These are phyloP conservation scores for Lactifluus rugatus DNA, from an alignment of 768 basidiomycete species.

Conservation along the genomic window DNA sequence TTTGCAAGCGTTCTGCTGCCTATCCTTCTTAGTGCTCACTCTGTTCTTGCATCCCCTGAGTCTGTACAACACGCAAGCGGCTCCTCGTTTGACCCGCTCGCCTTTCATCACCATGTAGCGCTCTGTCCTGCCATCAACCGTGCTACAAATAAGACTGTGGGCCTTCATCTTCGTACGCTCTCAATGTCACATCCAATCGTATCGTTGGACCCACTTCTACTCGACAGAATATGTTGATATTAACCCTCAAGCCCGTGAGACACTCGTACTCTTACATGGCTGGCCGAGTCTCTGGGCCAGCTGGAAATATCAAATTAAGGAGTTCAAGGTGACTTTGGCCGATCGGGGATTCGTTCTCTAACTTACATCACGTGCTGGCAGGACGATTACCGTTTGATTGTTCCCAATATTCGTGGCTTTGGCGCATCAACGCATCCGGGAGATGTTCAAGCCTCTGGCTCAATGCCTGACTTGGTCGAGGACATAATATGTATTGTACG, in stretches of 20 bases:
- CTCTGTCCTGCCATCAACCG: conserved; percentile 15
- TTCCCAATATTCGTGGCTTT: conserved; percentile 61
- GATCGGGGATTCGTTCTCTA: neutral
- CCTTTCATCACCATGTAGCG: neutral
- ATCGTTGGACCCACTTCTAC: neutral
- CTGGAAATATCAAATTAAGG: conserved; percentile 63
- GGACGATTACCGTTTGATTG: conserved; percentile 52
- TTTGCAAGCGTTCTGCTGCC: neutral
- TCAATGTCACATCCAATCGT: neutral
- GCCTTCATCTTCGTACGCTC: conserved; percentile 12
- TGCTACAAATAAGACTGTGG: conserved; percentile 5
- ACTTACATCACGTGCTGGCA: conserved; percentile 20
- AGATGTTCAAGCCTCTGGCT: conserved; percentile 49
- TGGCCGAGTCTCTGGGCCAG: conserved; percentile 74
- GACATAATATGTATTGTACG: conserved; percentile 57
- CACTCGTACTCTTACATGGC: conserved; percentile 64
- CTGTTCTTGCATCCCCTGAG: neutral
- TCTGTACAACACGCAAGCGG: neutral
- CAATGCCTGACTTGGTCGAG: conserved; percentile 47
- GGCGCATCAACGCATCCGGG: conserved; percentile 57
- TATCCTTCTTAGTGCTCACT: neutral
- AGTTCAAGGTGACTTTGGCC: conserved; percentile 41
- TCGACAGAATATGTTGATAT: conserved; percentile 43
- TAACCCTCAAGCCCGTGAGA: conserved; percentile 40
- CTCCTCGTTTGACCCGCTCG: neutral